Evolutionary conservation across 768 basidiomycete genomes (phyloP), one percentile per base, ranked within the genome.

Genomic region (Panaeolus cyanescens): DNA sequence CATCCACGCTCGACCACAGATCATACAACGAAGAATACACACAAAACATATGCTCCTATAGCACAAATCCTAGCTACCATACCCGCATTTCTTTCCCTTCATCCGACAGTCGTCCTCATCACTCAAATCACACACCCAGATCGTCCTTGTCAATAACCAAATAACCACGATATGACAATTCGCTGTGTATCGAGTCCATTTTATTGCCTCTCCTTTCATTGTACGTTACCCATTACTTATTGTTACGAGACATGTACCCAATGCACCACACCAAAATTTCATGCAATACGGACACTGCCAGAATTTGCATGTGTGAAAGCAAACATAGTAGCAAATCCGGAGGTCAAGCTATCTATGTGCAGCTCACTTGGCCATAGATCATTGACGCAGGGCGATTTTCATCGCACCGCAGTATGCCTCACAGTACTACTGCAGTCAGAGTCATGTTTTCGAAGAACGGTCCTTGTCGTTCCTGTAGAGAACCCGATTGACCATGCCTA

Each of bases 401-500:
- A n/a, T n/a, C n/a, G n/a, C n/a, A n/a, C n/a, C n/a, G n/a, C n/a
- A n/a, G n/a, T n/a, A n/a, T n/a, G n/a, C n/a, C n/a, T n/a, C n/a
- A n/a, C n/a, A n/a, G n/a, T n/a, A n/a, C n/a, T n/a, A n/a, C 36
- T 17, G n/a, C 12, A n/a, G 36, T 13, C 36, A 13, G 4, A 13
- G 3, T 5, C 36, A 37, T 37, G 4, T 37, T 17, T 13, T 37
- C 36, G 12, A 37, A n/a, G n/a, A 37, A 13, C 13, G 12, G 13
- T 37, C n/a, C 25, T 50, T 50, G 13, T 37, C n/a, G 10, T 50
- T 50, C 9, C 10, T 13, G 59, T 92, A 93, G 32, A 91, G 67
- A 53, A 91, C 85, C 55, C 88, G 86, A 66, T 93, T 93, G 31
- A 94, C 90, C 42, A 92, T 70, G 12, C 90, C 89, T 55, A 92